These are phyloP conservation scores for Zea mays DNA, from an alignment of 176 grass and related monocot genomes.

Conservation along the genomic window DNA sequence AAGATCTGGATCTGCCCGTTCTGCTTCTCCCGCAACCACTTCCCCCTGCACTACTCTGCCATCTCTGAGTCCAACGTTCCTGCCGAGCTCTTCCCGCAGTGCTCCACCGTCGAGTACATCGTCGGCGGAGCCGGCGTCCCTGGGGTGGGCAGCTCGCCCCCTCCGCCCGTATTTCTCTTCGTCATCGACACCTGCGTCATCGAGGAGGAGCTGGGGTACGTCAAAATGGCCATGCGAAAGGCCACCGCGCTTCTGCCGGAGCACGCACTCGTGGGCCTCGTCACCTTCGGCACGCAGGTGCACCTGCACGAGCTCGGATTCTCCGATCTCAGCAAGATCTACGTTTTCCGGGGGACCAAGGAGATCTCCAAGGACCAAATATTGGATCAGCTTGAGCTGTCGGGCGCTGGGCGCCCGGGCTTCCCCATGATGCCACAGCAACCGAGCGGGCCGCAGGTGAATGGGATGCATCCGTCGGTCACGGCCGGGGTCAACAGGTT, in stretches of 20 bases:
- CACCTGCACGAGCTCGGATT: constrained; percentile 94
- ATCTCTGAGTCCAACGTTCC: constrained; percentile 86
- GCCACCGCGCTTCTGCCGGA: constrained; percentile 80
- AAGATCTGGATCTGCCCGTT: constrained; percentile 99
- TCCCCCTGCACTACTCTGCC: constrained; percentile 81
- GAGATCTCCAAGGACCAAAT: constrained; percentile 96
- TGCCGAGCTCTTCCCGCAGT: constrained; percentile 81
- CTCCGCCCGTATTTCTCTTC: constrained; percentile 87
- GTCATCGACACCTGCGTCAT: constrained; percentile 97
- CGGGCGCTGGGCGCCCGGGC: constrained; percentile 47
- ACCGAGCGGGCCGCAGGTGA: constrained; percentile 38
- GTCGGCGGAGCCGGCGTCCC: constrained; percentile 41
- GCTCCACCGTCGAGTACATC: constrained; percentile 86
- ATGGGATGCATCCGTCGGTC: constrained; percentile 54
- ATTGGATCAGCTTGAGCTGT: constrained; percentile 88
- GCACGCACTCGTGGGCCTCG: constrained; percentile 81
- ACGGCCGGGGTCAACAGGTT: constrained; percentile 69
- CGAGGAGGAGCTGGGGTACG: constrained; percentile 88
- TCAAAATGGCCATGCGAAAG: constrained; percentile 82
- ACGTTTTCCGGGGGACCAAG: constrained; percentile 90
- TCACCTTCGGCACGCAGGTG: constrained; percentile 95
- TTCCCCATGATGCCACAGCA: constrained; percentile 62
- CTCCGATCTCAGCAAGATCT: constrained; percentile 5
- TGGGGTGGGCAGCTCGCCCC: constrained; percentile 26
- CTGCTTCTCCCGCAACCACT: constrained; percentile 94